Percentiles rank a stretch among this genome's conserved stretches.
These are phyloP conservation scores for Coemansia sp. DNA, from an alignment of 192 early-diverging fungal species.

Conservation along the genomic window DNA sequence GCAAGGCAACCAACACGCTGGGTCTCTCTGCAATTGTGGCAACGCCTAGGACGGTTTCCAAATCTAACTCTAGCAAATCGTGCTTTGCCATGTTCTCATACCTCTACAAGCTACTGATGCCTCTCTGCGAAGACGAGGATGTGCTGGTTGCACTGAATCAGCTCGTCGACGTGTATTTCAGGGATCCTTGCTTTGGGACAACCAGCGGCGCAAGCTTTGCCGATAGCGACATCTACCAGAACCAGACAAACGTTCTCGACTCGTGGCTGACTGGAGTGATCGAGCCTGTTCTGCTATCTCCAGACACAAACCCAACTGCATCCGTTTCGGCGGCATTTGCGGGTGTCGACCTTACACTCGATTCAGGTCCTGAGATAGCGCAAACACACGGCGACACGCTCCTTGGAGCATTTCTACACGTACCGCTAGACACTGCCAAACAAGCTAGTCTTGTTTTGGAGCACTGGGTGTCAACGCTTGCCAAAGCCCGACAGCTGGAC, in stretches of 20 bases:
- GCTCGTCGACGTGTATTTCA: conserved; percentile 33
- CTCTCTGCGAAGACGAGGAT: conserved; percentile 9
- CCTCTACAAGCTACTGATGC: conserved; percentile 18
- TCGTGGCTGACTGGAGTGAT: conserved; percentile 26
- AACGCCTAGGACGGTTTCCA: conserved; percentile 18
- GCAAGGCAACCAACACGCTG: conserved; percentile 22
- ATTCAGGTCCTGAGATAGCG: conserved; percentile 33
- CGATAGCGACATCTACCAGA: conserved; percentile 19
- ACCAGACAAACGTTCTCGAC: conserved; percentile 16
- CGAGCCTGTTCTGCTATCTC: conserved; percentile 12
- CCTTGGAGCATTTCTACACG: conserved; percentile 18
- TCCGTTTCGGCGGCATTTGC: conserved; percentile 18
- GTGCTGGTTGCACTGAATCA: conserved; percentile 22
- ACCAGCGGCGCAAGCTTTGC: conserved; percentile 11
- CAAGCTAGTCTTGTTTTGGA: conserved; percentile 8
- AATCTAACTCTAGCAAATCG: conserved; percentile 18
- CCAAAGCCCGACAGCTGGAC: conserved; percentile 36
- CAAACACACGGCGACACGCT: conserved; percentile 18
- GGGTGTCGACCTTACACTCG: conserved; percentile 28
- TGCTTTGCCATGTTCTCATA: conserved; percentile 36
- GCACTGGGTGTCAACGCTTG: conserved; percentile 27
- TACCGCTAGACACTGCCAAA: conserved; percentile 5
- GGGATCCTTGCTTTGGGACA: conserved; percentile 37
- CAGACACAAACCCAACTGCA: conserved; percentile 1
- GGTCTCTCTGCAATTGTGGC: conserved; percentile 36